phyloP scores from a whole-genome alignment of 2,329 filamentous ascomycete species.

The Exophiala xenobiotica region DNA sequence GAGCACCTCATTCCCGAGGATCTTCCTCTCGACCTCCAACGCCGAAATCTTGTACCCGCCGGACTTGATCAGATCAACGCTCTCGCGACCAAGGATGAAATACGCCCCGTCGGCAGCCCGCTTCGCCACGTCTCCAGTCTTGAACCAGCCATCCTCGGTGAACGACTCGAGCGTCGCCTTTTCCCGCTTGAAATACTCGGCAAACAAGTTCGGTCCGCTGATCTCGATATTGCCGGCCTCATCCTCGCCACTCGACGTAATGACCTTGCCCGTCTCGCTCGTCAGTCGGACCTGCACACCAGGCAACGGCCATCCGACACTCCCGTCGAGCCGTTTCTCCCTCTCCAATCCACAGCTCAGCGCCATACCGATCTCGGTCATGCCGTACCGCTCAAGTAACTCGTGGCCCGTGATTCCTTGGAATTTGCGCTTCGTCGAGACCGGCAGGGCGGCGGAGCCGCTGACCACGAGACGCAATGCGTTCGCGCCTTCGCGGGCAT shows the following conservation, averaged over 20 bases:
- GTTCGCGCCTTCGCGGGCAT: conserved; percentile 30
- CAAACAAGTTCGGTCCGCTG: conserved; percentile 44
- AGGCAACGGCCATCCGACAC: conserved; percentile 52
- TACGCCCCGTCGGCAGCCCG: conserved; percentile 80
- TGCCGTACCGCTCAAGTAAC: conserved; percentile 51
- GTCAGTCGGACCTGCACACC: conserved; percentile 49
- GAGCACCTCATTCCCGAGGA: conserved; percentile 72
- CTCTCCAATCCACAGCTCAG: conserved; percentile 81
- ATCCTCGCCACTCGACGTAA: conserved; percentile 32
- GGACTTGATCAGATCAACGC: conserved; percentile 95
- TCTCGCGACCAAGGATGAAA: conserved; percentile 85
- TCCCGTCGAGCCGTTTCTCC: conserved; percentile 79
- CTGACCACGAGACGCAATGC: conserved; percentile 41
- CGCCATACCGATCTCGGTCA: conserved; percentile 99
- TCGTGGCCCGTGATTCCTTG: conserved; percentile 43
- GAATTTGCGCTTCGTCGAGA: conserved; percentile 43
- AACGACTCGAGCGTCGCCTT: conserved; percentile 30
- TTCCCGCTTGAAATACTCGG: conserved; percentile 38
- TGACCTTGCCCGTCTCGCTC: conserved; percentile 38
- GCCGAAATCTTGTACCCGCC: conserved; percentile 91
- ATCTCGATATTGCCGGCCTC: conserved; percentile 47
- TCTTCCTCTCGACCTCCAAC: conserved; percentile 88
- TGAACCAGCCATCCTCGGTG: conserved; percentile 78
- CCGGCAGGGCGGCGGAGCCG: conserved; percentile 45
- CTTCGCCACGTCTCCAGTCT: conserved; percentile 89